Conservation (phyloP, 495 filamentous ascomycete genomes). For the Monascus purpureus region DNA sequence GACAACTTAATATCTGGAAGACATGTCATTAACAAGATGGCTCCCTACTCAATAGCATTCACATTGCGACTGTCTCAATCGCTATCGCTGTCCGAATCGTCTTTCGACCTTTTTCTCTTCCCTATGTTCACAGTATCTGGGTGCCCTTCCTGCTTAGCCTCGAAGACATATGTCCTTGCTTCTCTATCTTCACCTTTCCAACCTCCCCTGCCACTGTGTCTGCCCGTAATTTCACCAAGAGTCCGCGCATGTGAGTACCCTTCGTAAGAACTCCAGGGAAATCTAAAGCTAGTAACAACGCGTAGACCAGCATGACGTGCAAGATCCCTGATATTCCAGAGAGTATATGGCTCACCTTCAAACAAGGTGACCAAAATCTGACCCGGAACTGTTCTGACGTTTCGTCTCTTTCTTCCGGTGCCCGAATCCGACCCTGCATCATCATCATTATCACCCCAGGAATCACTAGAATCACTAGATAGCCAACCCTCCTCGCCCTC, state of each 20-base stretch:
- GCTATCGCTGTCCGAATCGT: constrained; percentile 31
- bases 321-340: constrained; percentile 87
- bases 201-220: constrained; percentile 36
- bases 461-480: constrained; percentile 1
- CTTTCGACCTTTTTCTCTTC: constrained; percentile 28
- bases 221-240: constrained; percentile 57
- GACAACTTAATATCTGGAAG: no score
- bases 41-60: neutral
- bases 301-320: constrained; percentile 63
- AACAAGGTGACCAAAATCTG: constrained; percentile 78
- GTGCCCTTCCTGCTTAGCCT: constrained; percentile 40
- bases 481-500: constrained; percentile 8
- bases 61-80: constrained; percentile 13
- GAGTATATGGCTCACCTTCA: constrained; percentile 81
- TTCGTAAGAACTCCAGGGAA: constrained; percentile 59
- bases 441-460: constrained; percentile 8
- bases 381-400: constrained; percentile 28
- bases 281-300: constrained; percentile 65
- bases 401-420: constrained; percentile 2
- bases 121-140: constrained; percentile 6
- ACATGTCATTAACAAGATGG: constrained; percentile 1
- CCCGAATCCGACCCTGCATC: constrained; percentile 13
- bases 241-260: constrained; percentile 85
- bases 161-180: constrained; percentile 69
- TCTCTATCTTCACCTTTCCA: constrained; percentile 72